Base-by-base conservation (phyloP, 768 basidiomycete species). In the Postia placenta region DNA sequence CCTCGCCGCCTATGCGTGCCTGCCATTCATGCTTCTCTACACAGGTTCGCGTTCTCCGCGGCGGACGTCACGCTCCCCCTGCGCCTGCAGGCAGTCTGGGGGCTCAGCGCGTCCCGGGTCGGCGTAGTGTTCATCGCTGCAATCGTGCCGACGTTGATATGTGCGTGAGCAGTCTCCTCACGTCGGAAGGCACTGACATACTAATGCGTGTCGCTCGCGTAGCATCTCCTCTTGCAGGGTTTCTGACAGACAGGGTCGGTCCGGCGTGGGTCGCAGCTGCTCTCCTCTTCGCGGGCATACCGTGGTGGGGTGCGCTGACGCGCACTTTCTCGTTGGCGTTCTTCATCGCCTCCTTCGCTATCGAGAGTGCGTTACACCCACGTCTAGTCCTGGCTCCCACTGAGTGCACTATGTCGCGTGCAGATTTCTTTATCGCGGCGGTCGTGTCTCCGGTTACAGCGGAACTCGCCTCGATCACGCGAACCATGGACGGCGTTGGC, bases 51-150 rank as follows among this genome's bases (percentile, higher is more conserved):
- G 14, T 64, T 56, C 46, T 58, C 60, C n/a, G 50, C 52, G 5
- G 52, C 59, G 42, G 70, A 71, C 37, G 65, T 68, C 1, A 64
- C 66, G 12, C 50, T 72, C 0, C 69, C 70, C 0, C 56, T 73
- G 19, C 61, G 68, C 45, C 48, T 71, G 17, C 63, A 68, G 43
- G 53, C 54, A 5, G 57, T 62, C 4, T 73, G 64, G 56, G 56
- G 58, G 5, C 58, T 70, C 35, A 47, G 61, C 49, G 60, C 67
- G 1, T 56, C 62, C 2, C 59, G 66, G 60, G 80, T 85, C 9
- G 87, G 87, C 6, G 56, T 87, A n/a, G 74, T 85, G 14, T 83
- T 81, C 60, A 66, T 88, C 49, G 84, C 79, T 5, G 74, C 75
- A 6, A 75, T 83, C 23, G 64, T 84, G 6, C 86, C 85, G 1